These are phyloP conservation scores for Flaveria sonorensis DNA, from an alignment of 129 eudicot species.

Conservation along the genomic window DNA sequence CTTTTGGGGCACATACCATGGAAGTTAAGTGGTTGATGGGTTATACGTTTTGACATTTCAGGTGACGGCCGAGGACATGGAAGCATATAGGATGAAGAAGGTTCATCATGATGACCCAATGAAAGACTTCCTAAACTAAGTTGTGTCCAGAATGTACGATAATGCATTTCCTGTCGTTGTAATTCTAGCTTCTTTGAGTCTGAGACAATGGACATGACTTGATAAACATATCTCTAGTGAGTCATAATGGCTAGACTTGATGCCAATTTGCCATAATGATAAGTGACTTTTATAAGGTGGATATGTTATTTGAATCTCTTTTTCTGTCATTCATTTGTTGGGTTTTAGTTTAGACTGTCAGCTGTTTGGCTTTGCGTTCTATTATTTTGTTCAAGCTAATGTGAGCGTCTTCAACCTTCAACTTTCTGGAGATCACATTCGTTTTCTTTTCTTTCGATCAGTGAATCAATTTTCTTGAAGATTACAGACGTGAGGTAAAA, in stretches of 20 bases:
- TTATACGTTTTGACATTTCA: conserved; percentile 13
- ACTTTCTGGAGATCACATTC: too few species aligned
- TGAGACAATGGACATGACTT: not conserved
- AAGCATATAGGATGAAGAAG: conserved; percentile 76
- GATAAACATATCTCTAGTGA: not conserved
- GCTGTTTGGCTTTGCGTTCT: not conserved
- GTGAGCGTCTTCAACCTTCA: too few species aligned
- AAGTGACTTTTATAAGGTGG: not conserved
- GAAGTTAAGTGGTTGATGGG: conserved; percentile 2
- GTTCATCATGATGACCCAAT: conserved; percentile 79
- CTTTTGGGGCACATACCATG: not conserved
- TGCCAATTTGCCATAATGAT: not conserved
- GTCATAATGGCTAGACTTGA: not conserved
- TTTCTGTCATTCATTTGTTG: too few species aligned
- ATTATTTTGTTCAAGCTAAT: not conserved
- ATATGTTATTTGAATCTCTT: not conserved
- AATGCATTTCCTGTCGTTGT: not conserved
- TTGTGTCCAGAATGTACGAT: not conserved
- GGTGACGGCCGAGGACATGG: conserved; percentile 82
- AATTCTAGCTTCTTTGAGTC: not conserved
- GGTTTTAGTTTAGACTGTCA: too few species aligned
- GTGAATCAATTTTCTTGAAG: too few species aligned
- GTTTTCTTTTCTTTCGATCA: too few species aligned
- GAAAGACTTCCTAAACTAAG: conserved; percentile 61
- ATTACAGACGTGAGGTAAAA: too few species aligned